Evolutionary conservation across 2,329 filamentous ascomycete species (phyloP).

Genomic region (Trichophaea hybrida): DNA sequence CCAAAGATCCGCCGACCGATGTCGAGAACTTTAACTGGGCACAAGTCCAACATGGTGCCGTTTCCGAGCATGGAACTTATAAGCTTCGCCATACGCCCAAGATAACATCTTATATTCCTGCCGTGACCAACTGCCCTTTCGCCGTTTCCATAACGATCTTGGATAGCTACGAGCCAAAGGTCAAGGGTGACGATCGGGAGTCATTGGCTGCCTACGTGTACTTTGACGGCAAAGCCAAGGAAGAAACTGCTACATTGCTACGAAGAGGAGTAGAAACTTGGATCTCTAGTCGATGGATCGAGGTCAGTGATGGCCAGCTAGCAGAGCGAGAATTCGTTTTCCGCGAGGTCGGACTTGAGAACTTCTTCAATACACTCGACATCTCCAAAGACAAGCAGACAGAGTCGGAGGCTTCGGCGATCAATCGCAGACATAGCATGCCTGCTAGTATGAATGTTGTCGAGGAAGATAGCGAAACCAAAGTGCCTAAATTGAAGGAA

Average conservation of each 20-base stretch:
- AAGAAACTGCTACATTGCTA: constrained; percentile 89
- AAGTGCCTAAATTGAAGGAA: constrained; percentile 72
- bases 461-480: constrained; percentile 52
- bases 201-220: constrained; percentile 98
- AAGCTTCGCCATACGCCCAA: constrained; percentile 80
- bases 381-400: constrained; percentile 59
- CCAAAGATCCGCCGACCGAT: constrained; percentile 22
- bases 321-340: constrained; percentile 96
- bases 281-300: constrained; percentile 98
- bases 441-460: constrained; percentile 42
- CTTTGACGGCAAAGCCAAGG: constrained; percentile 87
- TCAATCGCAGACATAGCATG: constrained; percentile 31
- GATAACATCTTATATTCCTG: constrained; percentile 87
- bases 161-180: constrained; percentile 80
- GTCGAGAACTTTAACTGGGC: constrained; percentile 31
- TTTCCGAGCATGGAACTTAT: constrained; percentile 88
- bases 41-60: constrained; percentile 55
- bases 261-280: constrained; percentile 92
- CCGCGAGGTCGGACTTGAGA: constrained; percentile 85
- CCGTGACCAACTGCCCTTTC: constrained; percentile 86
- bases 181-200: constrained; percentile 72
- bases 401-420: constrained; percentile 42
- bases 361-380: constrained; percentile 92
- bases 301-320: constrained; percentile 79
- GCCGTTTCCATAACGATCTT: constrained; percentile 95